Conservation (phyloP, 208 protist species). For the Trypanosoma mega region DNA sequence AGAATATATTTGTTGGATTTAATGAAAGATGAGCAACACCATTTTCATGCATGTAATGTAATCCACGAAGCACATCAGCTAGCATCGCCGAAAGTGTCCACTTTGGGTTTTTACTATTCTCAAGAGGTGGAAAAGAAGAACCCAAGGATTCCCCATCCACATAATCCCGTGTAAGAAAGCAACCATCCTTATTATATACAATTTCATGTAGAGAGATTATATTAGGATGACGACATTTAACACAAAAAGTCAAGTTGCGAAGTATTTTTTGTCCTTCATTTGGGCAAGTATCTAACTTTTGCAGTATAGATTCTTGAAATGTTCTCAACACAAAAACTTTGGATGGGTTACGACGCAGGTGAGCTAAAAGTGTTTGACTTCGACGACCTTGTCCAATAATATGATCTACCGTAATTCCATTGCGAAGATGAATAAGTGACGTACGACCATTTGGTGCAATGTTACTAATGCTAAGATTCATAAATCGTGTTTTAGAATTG, state of each 20-base stretch:
- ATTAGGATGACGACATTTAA: conserved; percentile 64
- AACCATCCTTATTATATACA: conserved; percentile 60
- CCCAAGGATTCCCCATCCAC: conserved; percentile 31
- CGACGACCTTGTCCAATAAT: conserved; percentile 47
- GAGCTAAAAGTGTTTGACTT: conserved; percentile 65
- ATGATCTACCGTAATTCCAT: conserved; percentile 52
- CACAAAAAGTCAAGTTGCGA: conserved; percentile 30
- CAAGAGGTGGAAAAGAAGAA: conserved; percentile 23
- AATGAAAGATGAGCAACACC: conserved; percentile 56
- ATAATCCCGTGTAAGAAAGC: conserved; percentile 71
- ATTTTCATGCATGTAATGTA: conserved; percentile 75
- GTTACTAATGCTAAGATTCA: conserved; percentile 6
- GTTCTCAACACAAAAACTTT: conserved; percentile 70
- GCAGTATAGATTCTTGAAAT: conserved; percentile 45
- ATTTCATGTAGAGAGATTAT: conserved; percentile 67
- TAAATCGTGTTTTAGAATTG: neutral
- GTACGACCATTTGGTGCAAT: neutral
- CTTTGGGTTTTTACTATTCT: conserved; percentile 7
- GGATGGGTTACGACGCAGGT: conserved; percentile 39
- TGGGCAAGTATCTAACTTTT: neutral
- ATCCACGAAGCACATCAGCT: conserved; percentile 53
- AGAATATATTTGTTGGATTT: conserved; percentile 76
- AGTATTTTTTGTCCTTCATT: neutral
- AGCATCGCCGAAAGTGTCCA: conserved; percentile 49
- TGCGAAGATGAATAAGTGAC: conserved; percentile 12